Percentiles rank a stretch among this genome's conserved stretches.
These are phyloP conservation scores for Simmondsia chinensis DNA, from an alignment of 148 eudicot species.

Conservation along the genomic window DNA sequence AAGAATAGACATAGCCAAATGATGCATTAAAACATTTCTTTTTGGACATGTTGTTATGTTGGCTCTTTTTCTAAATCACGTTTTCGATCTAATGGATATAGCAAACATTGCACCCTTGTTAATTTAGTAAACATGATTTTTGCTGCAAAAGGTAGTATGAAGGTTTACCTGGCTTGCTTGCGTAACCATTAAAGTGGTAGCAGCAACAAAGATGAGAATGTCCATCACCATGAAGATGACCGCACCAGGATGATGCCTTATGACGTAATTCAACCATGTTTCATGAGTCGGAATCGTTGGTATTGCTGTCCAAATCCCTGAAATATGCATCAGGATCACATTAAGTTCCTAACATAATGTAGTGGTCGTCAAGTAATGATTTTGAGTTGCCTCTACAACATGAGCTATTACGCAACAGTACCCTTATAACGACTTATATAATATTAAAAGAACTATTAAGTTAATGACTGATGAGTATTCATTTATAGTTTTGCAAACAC, in stretches of 20 bases:
- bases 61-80: too few relatives aligned
- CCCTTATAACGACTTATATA: background rate
- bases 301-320: conserved; percentile 69
- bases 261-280: conserved; percentile 47
- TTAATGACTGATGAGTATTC: too few relatives aligned
- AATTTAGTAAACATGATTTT: too few relatives aligned
- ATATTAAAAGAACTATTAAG: background rate
- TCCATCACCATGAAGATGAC: conserved; percentile 54
- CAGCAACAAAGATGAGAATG: conserved; percentile 40
- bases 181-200: conserved; percentile 39
- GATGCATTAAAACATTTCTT: too few relatives aligned
- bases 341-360: too few relatives aligned
- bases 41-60: too few relatives aligned
- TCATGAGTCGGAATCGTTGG: conserved; percentile 36
- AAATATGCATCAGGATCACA: conserved; percentile 1
- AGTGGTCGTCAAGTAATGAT: too few relatives aligned
- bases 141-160: background rate
- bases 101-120: too few relatives aligned
- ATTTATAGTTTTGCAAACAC: too few relatives aligned
- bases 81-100: too few relatives aligned
- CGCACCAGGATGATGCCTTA: conserved; percentile 56
- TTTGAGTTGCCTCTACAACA: too few relatives aligned
- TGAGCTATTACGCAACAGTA: conserved; percentile 4
- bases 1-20: too few relatives aligned
- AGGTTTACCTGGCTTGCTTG: conserved; percentile 60